phyloP scores from a whole-genome alignment of 768 basidiomycete genomes.

The Boletus vermiculosoides region DNA sequence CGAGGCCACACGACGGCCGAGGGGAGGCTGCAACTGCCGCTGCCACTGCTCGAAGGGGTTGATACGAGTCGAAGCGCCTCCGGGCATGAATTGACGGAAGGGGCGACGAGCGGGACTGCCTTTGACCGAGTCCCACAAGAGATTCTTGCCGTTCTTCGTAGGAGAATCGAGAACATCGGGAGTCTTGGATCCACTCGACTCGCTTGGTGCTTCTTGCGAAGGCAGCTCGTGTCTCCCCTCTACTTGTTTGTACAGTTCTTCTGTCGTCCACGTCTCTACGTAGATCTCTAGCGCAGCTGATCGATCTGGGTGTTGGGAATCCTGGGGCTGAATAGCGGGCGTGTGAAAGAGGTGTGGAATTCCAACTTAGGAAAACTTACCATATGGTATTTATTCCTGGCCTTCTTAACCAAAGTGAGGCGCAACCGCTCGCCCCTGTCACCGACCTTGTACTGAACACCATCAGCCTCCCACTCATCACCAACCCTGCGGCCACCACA shows the following conservation, averaged over 20 bases:
- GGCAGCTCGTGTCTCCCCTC: slow-evolving; percentile 60
- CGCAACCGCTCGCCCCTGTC: slow-evolving; percentile 67
- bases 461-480: slow-evolving; percentile 76
- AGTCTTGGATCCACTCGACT: slow-evolving; percentile 43
- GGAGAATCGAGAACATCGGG: slow-evolving; percentile 41
- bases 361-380: slow-evolving; percentile 39
- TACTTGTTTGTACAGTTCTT: slow-evolving; percentile 66
- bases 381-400: slow-evolving; percentile 69
- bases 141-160: slow-evolving; percentile 54
- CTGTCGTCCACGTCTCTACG: slow-evolving; percentile 78
- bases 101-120: slow-evolving; percentile 42
- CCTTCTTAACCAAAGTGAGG: slow-evolving; percentile 69
- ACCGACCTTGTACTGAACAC: slow-evolving; percentile 68
- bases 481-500: slow-evolving; percentile 61
- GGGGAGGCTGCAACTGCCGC: too few relatives aligned
- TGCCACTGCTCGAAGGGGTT: slow-evolving; percentile 49
- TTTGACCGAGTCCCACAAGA: slow-evolving; percentile 65
- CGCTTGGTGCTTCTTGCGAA: slow-evolving; percentile 61
- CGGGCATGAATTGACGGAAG: slow-evolving; percentile 48
- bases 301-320: slow-evolving; percentile 77
- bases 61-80: slow-evolving; percentile 42
- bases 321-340: slow-evolving; percentile 55
- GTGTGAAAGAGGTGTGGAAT: slow-evolving; percentile 9
- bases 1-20: too few relatives aligned
- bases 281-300: slow-evolving; percentile 66